Evolutionary conservation across 176 grass and related monocot genomes (phyloP).

Genomic region (Hyparrhenia diplandra): DNA sequence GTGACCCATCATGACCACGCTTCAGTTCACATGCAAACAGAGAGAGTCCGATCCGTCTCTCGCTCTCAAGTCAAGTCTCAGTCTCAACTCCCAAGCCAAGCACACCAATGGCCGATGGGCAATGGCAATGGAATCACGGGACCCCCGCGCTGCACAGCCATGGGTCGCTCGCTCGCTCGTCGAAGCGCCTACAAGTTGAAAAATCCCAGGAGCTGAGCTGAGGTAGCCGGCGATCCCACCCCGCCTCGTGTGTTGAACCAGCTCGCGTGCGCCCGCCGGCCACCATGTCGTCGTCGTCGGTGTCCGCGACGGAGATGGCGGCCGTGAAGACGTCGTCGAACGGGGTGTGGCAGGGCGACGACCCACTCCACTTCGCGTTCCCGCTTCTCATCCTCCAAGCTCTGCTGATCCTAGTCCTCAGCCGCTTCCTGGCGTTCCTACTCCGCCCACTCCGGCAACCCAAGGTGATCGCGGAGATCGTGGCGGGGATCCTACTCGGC

Average conservation of each 20-base stretch:
- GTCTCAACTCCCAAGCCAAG: not conserved
- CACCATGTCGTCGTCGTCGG: not conserved
- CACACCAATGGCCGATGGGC: not conserved
- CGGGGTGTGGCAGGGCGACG: slow-evolving; percentile 81
- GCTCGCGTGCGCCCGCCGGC: too few relatives aligned
- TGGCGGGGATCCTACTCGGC: slow-evolving; percentile 69
- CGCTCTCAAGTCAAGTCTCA: not conserved
- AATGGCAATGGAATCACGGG: not conserved
- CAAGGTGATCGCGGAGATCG: slow-evolving; percentile 91
- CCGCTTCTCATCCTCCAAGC: slow-evolving; percentile 66
- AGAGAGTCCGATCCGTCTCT: not conserved
- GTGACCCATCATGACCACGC: not conserved
- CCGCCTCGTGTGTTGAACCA: too few relatives aligned
- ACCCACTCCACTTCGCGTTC: slow-evolving; percentile 91
- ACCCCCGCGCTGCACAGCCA: too few relatives aligned
- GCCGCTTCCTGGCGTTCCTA: slow-evolving; percentile 66
- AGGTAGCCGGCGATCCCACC: too few relatives aligned
- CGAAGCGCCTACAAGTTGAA: not conserved
- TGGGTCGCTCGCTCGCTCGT: too few relatives aligned
- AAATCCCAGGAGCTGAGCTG: not conserved
- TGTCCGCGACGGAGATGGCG: slow-evolving; percentile 42
- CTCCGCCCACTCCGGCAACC: slow-evolving; percentile 82
- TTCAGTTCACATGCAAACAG: not conserved
- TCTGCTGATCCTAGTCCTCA: slow-evolving; percentile 51
- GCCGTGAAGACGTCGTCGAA: slow-evolving; percentile 74